Conservation (phyloP, 2,329 filamentous ascomycete genomes). For the Calonectria multiphialidica region DNA sequence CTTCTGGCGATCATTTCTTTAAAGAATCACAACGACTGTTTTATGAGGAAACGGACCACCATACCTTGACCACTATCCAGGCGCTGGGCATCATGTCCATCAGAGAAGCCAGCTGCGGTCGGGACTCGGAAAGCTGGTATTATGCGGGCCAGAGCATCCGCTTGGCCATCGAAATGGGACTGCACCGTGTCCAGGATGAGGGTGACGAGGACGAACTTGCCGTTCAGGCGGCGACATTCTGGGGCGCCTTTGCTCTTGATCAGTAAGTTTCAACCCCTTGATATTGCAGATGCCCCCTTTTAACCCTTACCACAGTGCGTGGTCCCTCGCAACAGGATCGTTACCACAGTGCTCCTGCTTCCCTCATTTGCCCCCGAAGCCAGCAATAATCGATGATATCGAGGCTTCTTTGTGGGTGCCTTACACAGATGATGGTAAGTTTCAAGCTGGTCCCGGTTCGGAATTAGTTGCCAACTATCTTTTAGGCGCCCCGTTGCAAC, state of each 20-base stretch:
- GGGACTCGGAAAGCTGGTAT: slow-evolving; percentile 80
- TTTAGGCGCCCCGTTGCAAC: slow-evolving; percentile 64
- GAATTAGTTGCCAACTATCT: neutral
- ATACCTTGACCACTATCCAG: slow-evolving; percentile 78
- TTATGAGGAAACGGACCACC: slow-evolving; percentile 67
- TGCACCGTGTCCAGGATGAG: slow-evolving; percentile 67
- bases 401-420: slow-evolving; percentile 71
- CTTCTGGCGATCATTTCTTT: slow-evolving; percentile 81
- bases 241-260: slow-evolving; percentile 72
- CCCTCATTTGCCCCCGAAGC: slow-evolving; percentile 69
- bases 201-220: slow-evolving; percentile 68
- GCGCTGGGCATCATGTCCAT: slow-evolving; percentile 83
- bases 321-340: slow-evolving; percentile 74
- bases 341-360: slow-evolving; percentile 71
- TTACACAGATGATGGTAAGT: slow-evolving; percentile 69
- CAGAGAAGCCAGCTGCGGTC: slow-evolving; percentile 78
- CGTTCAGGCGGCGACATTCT: slow-evolving; percentile 71
- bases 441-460: neutral
- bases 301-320: slow-evolving; percentile 61
- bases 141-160: slow-evolving; percentile 80
- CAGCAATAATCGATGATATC: slow-evolving; percentile 69
- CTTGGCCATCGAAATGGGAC: slow-evolving; percentile 78
- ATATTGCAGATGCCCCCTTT: slow-evolving; percentile 4
- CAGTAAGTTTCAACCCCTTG: slow-evolving; percentile 62
- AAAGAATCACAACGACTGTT: slow-evolving; percentile 75